phyloP scores from a whole-genome alignment of 2,329 filamentous ascomycete genomes.

The Chlorencoelia australis region DNA sequence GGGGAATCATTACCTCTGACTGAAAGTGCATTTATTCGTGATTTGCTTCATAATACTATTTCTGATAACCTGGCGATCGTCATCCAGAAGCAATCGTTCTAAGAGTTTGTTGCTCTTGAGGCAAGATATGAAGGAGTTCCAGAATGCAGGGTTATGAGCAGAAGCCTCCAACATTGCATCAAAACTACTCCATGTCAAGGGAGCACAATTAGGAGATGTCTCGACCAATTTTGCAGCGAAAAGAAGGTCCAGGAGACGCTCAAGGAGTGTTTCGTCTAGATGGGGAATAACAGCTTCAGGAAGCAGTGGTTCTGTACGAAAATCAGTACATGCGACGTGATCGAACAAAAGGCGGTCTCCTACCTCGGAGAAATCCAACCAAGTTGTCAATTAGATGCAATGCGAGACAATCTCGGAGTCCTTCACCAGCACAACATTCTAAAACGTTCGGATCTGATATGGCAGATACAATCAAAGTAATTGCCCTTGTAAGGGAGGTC shows the following conservation, averaged over 20 bases:
- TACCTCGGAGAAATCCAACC: conserved; percentile 44
- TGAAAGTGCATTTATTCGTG: conserved; percentile 23
- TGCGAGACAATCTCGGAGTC: conserved; percentile 39
- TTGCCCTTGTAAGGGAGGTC: conserved; percentile 32
- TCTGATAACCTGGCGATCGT: conserved; percentile 28
- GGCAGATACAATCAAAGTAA: conserved; percentile 48
- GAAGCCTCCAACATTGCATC: conserved; percentile 39
- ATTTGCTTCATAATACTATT: conserved; percentile 25
- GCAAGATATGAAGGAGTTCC: conserved; percentile 32
- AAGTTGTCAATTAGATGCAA: conserved; percentile 48
- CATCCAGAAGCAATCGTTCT: conserved; percentile 33
- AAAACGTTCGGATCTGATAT: conserved; percentile 48
- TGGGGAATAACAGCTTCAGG: conserved; percentile 27
- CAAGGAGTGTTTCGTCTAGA: conserved; percentile 26
- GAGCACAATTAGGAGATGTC: conserved; percentile 19
- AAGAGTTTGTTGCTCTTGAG: conserved; percentile 30
- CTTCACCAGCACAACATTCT: conserved; percentile 33
- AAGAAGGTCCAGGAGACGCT: conserved; percentile 25
- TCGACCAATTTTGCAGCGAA: conserved; percentile 14
- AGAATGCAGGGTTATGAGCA: conserved; percentile 35
- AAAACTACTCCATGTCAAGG: conserved; percentile 34
- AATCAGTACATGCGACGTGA: conserved; percentile 16
- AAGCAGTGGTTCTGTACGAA: conserved; percentile 27
- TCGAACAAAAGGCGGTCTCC: not conserved
- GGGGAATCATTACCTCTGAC: conserved; percentile 21